Evolutionary conservation across 2,329 filamentous ascomycete genomes (phyloP).

Genomic region (Venturia pyrina): DNA sequence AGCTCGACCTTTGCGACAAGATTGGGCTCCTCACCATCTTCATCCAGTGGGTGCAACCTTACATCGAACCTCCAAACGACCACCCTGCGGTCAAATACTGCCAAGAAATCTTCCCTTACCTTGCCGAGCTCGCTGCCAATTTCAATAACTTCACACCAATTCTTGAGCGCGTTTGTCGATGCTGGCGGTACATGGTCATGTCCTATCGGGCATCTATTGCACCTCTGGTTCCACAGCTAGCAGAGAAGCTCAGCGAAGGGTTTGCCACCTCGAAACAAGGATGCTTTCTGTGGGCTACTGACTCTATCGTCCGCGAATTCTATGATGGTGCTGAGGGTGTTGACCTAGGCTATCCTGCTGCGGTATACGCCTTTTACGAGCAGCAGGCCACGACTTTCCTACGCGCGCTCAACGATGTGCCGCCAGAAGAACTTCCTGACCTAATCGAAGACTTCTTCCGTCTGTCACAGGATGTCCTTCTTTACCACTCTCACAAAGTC

Average conservation of each 20-base stretch:
- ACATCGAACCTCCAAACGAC: constrained; percentile 58
- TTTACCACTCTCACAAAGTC: constrained; percentile 82
- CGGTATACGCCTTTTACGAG: constrained; percentile 91
- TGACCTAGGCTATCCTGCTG: constrained; percentile 67
- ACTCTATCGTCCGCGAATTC: constrained; percentile 90
- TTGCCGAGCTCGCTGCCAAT: constrained; percentile 77
- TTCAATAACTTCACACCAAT: constrained; percentile 82
- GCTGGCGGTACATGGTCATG: constrained; percentile 94
- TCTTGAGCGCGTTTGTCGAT: constrained; percentile 85
- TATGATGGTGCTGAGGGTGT: constrained; percentile 82
- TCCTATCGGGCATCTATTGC: constrained; percentile 86
- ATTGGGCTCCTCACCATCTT: constrained; percentile 89
- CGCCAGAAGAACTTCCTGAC: constrained; percentile 66
- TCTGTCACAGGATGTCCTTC: constrained; percentile 77
- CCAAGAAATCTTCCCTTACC: constrained; percentile 81
- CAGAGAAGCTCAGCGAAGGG: constrained; percentile 75
- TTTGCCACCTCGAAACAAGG: constrained; percentile 83
- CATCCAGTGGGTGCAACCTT: constrained; percentile 66
- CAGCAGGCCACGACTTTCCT: constrained; percentile 85
- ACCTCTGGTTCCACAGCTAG: constrained; percentile 73
- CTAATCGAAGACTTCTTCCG: constrained; percentile 97
- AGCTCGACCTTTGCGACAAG: constrained; percentile 83
- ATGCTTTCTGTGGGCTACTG: constrained; percentile 97
- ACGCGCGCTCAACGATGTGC: constrained; percentile 75
- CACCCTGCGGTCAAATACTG: constrained; percentile 96